Percentiles rank a stretch among this genome's conserved stretches.
Evolutionary conservation across 176 grass and related monocot genomes (phyloP).

Genomic region (Hordeum vulgare): DNA sequence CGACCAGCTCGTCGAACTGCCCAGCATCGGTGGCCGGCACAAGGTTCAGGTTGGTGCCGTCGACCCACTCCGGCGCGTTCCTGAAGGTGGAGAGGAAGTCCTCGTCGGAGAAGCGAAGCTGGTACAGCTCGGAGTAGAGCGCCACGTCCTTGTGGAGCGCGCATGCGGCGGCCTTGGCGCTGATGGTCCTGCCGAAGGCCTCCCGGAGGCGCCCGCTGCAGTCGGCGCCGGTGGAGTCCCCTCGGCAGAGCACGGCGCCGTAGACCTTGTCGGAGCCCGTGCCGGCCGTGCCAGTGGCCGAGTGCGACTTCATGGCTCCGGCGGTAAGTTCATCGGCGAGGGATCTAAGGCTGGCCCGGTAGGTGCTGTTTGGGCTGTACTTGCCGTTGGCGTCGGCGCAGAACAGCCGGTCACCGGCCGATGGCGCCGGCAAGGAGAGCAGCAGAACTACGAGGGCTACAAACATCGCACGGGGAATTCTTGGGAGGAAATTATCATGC

Average conservation of each 20-base stretch:
- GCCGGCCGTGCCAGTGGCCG: constrained; percentile 27
- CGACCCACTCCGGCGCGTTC: constrained; percentile 17
- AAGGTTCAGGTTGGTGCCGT: background rate
- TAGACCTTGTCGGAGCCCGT: constrained; percentile 21
- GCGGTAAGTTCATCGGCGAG: background rate
- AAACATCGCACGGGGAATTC: background rate
- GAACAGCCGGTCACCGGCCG: constrained; percentile 8
- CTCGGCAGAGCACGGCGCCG: constrained; percentile 47
- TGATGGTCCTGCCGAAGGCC: background rate
- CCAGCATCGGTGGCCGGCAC: background rate
- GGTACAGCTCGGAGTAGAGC: constrained; percentile 41
- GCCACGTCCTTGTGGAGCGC: constrained; percentile 17
- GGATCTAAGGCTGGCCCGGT: background rate
- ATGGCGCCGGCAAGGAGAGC: background rate
- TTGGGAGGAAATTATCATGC: too few species aligned
- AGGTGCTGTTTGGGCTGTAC: background rate
- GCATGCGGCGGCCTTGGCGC: background rate
- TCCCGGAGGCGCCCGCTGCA: constrained; percentile 15
- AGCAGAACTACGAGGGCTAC: constrained; percentile 4
- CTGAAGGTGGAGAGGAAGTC: constrained; percentile 41
- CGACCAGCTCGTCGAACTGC: constrained; percentile 8
- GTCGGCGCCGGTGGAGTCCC: constrained; percentile 11
- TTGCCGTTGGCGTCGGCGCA: background rate
- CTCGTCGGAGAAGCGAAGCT: constrained; percentile 41
- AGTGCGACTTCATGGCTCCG: constrained; percentile 5